These are phyloP conservation scores for Aspergillus hortae DNA, from an alignment of 2,329 filamentous ascomycete genomes.

Conservation along the genomic window DNA sequence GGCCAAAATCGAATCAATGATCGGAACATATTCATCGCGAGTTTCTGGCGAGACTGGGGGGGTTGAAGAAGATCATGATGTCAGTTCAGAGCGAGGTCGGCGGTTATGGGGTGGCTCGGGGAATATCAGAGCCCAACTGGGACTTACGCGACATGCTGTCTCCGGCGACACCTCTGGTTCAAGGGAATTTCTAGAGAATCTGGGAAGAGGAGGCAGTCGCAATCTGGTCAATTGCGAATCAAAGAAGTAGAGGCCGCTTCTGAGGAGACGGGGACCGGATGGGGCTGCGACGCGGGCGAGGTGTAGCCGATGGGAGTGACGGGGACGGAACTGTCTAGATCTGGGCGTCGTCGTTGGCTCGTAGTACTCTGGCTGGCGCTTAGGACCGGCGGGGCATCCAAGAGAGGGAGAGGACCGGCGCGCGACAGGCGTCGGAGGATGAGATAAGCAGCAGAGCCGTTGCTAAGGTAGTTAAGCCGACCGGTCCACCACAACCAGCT, in stretches of 20 bases:
- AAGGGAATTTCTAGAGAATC: neutral
- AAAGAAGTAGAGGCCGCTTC: constrained; percentile 1
- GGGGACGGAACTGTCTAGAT: constrained; percentile 16
- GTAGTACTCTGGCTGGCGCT: constrained; percentile 31
- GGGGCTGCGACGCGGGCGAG: constrained; percentile 3
- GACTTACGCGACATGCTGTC: constrained; percentile 38
- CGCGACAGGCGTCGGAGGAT: constrained; percentile 4
- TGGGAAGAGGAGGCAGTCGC: constrained; percentile 2
- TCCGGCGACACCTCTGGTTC: constrained; percentile 7
- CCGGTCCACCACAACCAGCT: too few species aligned
- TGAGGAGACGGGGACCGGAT: constrained; percentile 6
- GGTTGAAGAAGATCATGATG: constrained; percentile 16
- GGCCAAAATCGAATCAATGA: constrained; percentile 62
- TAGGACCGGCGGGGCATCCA: constrained; percentile 35
- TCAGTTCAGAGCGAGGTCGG: constrained; percentile 18
- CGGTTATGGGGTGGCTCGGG: constrained; percentile 18
- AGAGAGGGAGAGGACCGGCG: constrained; percentile 5
- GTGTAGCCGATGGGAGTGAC: constrained; percentile 5
- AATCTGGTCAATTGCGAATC: constrained; percentile 9
- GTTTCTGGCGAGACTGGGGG: constrained; percentile 47
- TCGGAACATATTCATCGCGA: constrained; percentile 50
- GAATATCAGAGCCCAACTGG: constrained; percentile 18
- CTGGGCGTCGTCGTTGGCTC: constrained; percentile 5
- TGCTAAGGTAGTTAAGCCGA: too few species aligned
- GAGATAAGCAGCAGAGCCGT: constrained; percentile 2